A percentile compares a stretch with the other conserved stretches of the same genome.
Evolutionary conservation across 2,329 filamentous ascomycete species (phyloP).

Genomic region (Colletotrichum falcatum): DNA sequence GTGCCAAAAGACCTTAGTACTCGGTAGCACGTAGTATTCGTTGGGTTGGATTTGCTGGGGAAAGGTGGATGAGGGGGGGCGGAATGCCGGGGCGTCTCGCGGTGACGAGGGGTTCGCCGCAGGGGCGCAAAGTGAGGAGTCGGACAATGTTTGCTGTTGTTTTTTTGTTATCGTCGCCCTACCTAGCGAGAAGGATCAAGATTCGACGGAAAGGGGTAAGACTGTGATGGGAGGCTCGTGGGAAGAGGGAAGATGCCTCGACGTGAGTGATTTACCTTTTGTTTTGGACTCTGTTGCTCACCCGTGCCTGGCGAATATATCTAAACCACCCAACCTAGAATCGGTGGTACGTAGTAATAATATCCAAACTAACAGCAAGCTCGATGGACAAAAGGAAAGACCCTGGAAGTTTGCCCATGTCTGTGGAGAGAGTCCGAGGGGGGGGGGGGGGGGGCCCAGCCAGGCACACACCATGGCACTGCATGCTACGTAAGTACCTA

Average conservation of each 20-base stretch:
- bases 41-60: too few relatives aligned
- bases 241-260: slow-evolving; percentile 1
- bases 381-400: background rate
- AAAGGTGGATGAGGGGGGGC: background rate
- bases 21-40: background rate
- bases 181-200: background rate
- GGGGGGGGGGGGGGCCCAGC: too few relatives aligned
- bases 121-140: background rate
- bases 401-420: background rate
- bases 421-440: background rate
- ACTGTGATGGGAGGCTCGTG: background rate
- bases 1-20: too few relatives aligned
- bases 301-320: background rate
- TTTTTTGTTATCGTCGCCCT: background rate
- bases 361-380: background rate
- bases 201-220: background rate
- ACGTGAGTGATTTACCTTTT: slow-evolving; percentile 14
- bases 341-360: too few relatives aligned
- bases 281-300: background rate
- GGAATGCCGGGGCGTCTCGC: background rate
- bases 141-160: background rate
- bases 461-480: too few relatives aligned
- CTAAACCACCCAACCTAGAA: too few relatives aligned
- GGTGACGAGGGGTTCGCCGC: background rate
- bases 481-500: too few relatives aligned